phyloP scores from a whole-genome alignment of 257 asterid genomes.

The Ilex asprella region DNA sequence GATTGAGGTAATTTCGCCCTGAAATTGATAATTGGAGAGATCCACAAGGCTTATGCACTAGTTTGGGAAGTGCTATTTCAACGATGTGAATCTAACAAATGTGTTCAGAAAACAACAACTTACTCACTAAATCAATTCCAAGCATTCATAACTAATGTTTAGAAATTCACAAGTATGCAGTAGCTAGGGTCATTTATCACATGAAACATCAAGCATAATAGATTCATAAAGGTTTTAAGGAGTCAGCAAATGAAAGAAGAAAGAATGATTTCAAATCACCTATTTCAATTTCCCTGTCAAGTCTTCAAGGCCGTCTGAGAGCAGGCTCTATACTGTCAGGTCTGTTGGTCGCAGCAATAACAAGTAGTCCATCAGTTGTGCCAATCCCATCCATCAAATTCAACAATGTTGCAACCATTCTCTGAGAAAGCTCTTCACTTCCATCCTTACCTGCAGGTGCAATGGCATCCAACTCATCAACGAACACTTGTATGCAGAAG shows the following conservation, averaged over 20 bases:
- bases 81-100: too few relatives aligned
- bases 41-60: too few relatives aligned
- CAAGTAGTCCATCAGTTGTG: conserved; percentile 64
- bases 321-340: conserved; percentile 93
- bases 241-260: not conserved
- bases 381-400: conserved; percentile 90
- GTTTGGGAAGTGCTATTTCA: too few relatives aligned
- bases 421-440: conserved; percentile 82
- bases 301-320: conserved; percentile 95
- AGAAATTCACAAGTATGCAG: too few relatives aligned
- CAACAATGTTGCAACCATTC: conserved; percentile 89
- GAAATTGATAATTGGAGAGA: too few relatives aligned
- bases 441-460: conserved; percentile 92
- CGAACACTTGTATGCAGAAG: conserved; percentile 55
- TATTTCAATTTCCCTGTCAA: conserved; percentile 93
- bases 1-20: too few relatives aligned
- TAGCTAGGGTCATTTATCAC: too few relatives aligned
- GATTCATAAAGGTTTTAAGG: not conserved
- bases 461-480: conserved; percentile 93
- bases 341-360: conserved; percentile 85
- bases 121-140: too few relatives aligned
- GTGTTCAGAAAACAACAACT: too few relatives aligned
- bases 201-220: too few relatives aligned
- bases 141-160: too few relatives aligned
- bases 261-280: conserved; percentile 31